A percentile compares a stretch with the other conserved stretches of the same genome.
phyloP scores from a whole-genome alignment of 257 asterid species.

The Gentiana macrophylla region DNA sequence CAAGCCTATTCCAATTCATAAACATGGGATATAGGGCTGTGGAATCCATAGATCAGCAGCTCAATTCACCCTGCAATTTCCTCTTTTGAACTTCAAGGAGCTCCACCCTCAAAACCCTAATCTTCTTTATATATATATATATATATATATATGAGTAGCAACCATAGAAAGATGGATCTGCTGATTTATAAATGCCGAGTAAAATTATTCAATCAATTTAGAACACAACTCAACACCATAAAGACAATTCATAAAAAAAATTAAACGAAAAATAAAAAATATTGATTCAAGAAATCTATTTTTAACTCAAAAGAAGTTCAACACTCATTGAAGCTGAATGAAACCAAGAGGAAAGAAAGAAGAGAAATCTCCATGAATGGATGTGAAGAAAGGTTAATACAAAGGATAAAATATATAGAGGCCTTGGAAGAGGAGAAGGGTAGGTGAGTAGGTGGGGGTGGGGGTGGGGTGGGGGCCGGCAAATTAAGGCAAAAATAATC shows the following conservation, averaged over 20 bases:
- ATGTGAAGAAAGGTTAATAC: slow-evolving; percentile 6
- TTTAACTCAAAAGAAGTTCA: background rate
- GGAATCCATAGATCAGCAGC: slow-evolving; percentile 90
- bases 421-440: slow-evolving; percentile 21
- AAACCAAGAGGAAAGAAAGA: slow-evolving; percentile 6
- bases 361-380: background rate
- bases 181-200: background rate
- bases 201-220: background rate
- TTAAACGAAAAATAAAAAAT: background rate
- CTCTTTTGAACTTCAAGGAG: slow-evolving; percentile 92
- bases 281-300: background rate
- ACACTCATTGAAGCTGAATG: background rate
- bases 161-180: background rate
- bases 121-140: background rate
- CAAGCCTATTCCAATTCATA: slow-evolving; percentile 34
- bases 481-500: slow-evolving; percentile 1
- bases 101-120: slow-evolving; percentile 53
- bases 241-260: background rate
- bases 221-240: slow-evolving; percentile 11
- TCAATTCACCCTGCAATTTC: slow-evolving; percentile 48
- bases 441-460: slow-evolving; percentile 6
- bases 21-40: slow-evolving; percentile 41
- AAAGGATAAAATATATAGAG: slow-evolving; percentile 26
- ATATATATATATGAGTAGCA: background rate
- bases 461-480: slow-evolving; percentile 17